Evolutionary conservation across 148 eudicot genomes (phyloP), one percentile per base, ranked within the genome.

Genomic region (Chenopodium suecicum): DNA sequence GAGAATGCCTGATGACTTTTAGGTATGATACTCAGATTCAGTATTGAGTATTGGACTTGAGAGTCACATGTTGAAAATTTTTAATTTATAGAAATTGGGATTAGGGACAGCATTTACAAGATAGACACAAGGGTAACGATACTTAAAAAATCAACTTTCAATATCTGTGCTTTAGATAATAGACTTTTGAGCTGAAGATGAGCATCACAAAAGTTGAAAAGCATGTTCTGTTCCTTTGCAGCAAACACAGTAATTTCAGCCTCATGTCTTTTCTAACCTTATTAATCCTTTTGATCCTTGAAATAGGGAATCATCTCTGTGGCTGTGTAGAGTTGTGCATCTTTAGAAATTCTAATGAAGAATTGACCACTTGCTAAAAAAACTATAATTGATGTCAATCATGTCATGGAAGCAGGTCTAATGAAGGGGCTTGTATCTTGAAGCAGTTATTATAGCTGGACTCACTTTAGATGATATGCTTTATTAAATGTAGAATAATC

Each of bases 331-430:
- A 41, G 44, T 41, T 41, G 44, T 41, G 44, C 44, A 41, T 5
- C 44, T 41, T 6, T 41, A 41, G 44, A 58, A 58, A 29, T 31
- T 29, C 41, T 16, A 67, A 41, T 67, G 71, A 14, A 67, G 8
- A 62, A 69, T 2, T 16, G 46, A 69, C 3, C 5, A 67, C 31
- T 2, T 23, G 31, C 17, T 68, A 22, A 63, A 7, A 32, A 69
- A 6, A 14, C 37, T 54, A 27, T 31, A 50, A 17, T 25, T 63
- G 29, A 9, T 74, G 31, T 31, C 32, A 31, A 31, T 31, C 32
- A 31, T 31, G 32, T 48, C 75, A 54, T 25, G 73, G 65, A 73
- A 74, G 32, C 22, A 74, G 50, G 73, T 73, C 32, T n/a, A 25
- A 20, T 62, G 66, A 64, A 2, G 46, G 1, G 62, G 1, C 29